phyloP scores from a whole-genome alignment of 176 grass and related monocot species.

The Avena eriantha region DNA sequence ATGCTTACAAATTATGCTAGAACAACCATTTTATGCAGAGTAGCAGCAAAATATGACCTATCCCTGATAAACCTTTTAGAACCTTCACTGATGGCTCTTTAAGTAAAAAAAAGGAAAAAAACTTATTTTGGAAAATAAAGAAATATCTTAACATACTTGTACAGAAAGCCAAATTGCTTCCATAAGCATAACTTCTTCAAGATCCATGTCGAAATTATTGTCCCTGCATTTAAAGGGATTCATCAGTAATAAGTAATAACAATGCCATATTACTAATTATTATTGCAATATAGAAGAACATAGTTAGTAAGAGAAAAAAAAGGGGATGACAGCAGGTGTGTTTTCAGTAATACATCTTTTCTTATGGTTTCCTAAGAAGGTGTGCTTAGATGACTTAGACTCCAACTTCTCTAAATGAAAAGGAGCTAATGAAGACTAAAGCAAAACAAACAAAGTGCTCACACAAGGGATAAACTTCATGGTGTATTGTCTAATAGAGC shows the following conservation, averaged over 20 bases:
- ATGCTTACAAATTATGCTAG: not conserved
- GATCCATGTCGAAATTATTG: slow-evolving; percentile 80
- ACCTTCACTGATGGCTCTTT: not conserved
- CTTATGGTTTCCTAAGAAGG: not conserved
- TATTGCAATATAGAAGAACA: slow-evolving; percentile 3
- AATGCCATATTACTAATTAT: not conserved
- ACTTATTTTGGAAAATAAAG: not conserved
- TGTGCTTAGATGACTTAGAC: not conserved
- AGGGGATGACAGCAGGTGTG: not conserved
- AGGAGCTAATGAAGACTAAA: slow-evolving; percentile 2
- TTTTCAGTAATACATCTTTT: not conserved
- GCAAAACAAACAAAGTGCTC: slow-evolving; percentile 31
- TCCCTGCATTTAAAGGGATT: slow-evolving; percentile 56
- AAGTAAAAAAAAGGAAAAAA: too few species aligned
- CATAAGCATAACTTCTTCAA: slow-evolving; percentile 97
- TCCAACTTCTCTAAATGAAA: not conserved
- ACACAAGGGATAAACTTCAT: not conserved
- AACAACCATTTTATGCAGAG: not conserved
- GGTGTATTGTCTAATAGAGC: slow-evolving; percentile 1
- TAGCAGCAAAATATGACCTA: not conserved
- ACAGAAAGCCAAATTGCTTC: slow-evolving; percentile 97
- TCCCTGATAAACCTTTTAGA: not conserved
- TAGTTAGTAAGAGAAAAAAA: slow-evolving; percentile 1
- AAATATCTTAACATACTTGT: slow-evolving; percentile 63
- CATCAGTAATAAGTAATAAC: not conserved